Conservation (phyloP, 305 asterid species). For the Withania somnifera region DNA sequence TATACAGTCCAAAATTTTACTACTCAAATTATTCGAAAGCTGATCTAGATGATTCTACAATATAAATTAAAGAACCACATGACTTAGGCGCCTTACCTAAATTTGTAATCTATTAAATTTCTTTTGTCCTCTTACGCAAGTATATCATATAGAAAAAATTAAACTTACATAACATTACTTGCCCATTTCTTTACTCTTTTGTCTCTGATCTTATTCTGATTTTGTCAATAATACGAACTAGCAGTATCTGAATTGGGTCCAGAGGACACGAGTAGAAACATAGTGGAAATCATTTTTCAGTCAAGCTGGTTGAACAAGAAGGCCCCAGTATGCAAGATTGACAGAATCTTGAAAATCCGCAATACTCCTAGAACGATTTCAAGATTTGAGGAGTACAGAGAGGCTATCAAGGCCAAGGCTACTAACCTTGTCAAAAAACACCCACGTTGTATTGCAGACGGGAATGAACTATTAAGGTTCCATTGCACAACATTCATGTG, state of each 20-base stretch:
- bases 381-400: conserved; percentile 73
- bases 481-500: conserved; percentile 64
- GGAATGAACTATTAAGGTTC: conserved; percentile 77
- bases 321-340: conserved; percentile 67
- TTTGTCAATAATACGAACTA: neutral
- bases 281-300: conserved; percentile 86
- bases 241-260: conserved; percentile 69
- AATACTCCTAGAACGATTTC: conserved; percentile 70
- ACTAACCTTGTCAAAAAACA: conserved; percentile 54
- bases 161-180: no score
- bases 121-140: neutral
- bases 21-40: neutral
- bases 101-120: neutral
- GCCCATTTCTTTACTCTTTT: neutral
- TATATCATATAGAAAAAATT: neutral
- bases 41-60: neutral
- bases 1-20: neutral
- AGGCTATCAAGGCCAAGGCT: conserved; percentile 58
- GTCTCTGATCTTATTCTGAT: neutral
- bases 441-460: conserved; percentile 90
- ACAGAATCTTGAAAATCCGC: conserved; percentile 66
- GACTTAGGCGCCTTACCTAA: neutral
- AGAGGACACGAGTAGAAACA: conserved; percentile 88
- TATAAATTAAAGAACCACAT: neutral
- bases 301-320: conserved; percentile 82